Evolutionary conservation across 2,329 filamentous ascomycete species (phyloP), one percentile per base, ranked within the genome.

Genomic region (Tolypocladium paradoxum): DNA sequence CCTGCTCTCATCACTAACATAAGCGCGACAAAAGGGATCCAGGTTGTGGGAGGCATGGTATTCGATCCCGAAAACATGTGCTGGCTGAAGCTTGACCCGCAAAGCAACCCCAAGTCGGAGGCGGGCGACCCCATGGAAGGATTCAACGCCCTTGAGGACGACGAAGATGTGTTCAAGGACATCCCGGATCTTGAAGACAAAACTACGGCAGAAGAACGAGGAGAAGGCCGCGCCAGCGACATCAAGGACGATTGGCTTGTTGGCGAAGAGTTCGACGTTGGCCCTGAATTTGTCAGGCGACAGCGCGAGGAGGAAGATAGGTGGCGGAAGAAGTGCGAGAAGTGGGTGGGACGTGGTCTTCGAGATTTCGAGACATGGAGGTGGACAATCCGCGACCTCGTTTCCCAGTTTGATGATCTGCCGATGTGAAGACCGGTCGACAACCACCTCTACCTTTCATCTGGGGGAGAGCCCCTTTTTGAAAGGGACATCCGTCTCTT

Each of bases 31-130:
- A 88, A 92, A 64, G 91, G 90, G 56, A 87, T 96, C 16, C 91
- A 96, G 70, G 87, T 96, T 36, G 90, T 96, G 54, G 88, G 90
- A n/a, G 90, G 90, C 60, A 99, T 99, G 93, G 87, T 97, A 11
- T 99, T 97, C 67, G 93, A 99, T 65, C 93, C 93, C 4, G 85
- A 90, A 57, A 89, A 89, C 61, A 97, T 99, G 92, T 95, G 90
- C 68, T 99, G 93, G 93, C 78, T 97, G 53, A 96, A 96, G 69
- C 76, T 93, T 56, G 75, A 77, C 48, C 68, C 74, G 20, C 66
- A 76, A 33, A 67, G 68, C n/a, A 73, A 74, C 50, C 62, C 69
- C 43, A 74, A 72, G 54, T 73, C 75, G 2, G 76, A 81, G 20
- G 67, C 70, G 11, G 73, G 75, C 45, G 82, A 85, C 61, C 74